Evolutionary conservation across 331 rosid species (phyloP).

Genomic region (Rhamnella rubrinervis): DNA sequence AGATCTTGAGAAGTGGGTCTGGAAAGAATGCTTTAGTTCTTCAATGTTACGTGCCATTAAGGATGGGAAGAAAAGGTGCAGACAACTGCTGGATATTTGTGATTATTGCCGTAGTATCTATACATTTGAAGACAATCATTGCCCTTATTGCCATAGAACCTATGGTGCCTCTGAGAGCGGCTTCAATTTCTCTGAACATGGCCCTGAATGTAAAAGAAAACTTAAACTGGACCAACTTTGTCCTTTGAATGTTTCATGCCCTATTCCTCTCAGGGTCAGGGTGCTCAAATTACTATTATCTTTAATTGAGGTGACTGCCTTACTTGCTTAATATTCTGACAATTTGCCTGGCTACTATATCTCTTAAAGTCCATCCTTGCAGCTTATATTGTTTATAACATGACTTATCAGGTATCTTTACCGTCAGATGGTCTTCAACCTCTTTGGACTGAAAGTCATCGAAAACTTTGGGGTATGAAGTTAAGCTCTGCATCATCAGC

Average conservation of each 20-base stretch:
- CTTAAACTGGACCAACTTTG: constrained; percentile 14
- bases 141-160: constrained; percentile 49
- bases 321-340: constrained; percentile 8
- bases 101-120: constrained; percentile 44
- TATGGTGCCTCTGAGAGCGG: constrained; percentile 29
- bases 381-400: constrained; percentile 1
- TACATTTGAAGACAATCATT: constrained; percentile 37
- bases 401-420: constrained; percentile 51
- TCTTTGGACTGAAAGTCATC: constrained; percentile 46
- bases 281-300: constrained; percentile 59
- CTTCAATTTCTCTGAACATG: constrained; percentile 37
- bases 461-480: constrained; percentile 59
- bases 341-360: background rate
- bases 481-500: constrained; percentile 49
- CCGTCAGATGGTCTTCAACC: constrained; percentile 62
- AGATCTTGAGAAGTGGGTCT: constrained; percentile 74
- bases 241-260: constrained; percentile 26
- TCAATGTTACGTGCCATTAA: constrained; percentile 44
- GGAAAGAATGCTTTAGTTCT: constrained; percentile 51
- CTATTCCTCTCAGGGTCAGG: constrained; percentile 53
- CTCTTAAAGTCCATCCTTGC: constrained; percentile 1
- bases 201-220: constrained; percentile 35
- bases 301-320: constrained; percentile 56
- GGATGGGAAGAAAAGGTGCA: constrained; percentile 51
- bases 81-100: constrained; percentile 45